Conservation (phyloP, 257 asterid genomes). For the Solanum piurae region DNA sequence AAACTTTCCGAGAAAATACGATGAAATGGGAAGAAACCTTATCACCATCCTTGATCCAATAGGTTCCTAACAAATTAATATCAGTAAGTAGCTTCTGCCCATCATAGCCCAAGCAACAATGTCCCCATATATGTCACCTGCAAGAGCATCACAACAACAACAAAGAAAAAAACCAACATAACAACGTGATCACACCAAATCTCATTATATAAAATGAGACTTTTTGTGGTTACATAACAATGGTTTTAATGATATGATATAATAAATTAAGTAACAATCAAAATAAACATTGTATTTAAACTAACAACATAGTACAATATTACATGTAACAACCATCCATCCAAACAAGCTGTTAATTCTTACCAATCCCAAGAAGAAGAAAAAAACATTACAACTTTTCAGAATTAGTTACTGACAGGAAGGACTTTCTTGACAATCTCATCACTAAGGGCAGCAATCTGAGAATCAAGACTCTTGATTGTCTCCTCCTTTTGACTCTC, state of each 20-base stretch:
- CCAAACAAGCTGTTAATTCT: background rate
- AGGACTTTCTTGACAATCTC: conserved; percentile 92
- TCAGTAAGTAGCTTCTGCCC: conserved; percentile 48
- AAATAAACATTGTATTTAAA: no score
- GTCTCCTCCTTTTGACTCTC: conserved; percentile 87
- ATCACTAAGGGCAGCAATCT: conserved; percentile 66
- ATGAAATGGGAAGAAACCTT: conserved; percentile 35
- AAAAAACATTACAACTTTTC: background rate
- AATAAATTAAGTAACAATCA: background rate
- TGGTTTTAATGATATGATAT: background rate
- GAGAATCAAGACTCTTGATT: conserved; percentile 63
- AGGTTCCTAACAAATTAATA: conserved; percentile 31
- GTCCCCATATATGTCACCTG: conserved; percentile 82
- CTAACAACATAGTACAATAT: background rate
- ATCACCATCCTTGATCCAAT: conserved; percentile 68
- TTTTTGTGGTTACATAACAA: background rate
- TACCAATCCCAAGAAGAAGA: background rate
- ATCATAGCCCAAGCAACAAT: conserved; percentile 61
- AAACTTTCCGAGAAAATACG: background rate
- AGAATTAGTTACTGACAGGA: conserved; percentile 35
- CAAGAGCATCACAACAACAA: background rate
- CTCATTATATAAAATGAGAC: background rate
- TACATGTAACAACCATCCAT: background rate
- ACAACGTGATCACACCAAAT: background rate
- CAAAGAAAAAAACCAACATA: background rate